phyloP scores from a whole-genome alignment of 2,329 filamentous ascomycete species.

The Ceratocystis eucalypticola region DNA sequence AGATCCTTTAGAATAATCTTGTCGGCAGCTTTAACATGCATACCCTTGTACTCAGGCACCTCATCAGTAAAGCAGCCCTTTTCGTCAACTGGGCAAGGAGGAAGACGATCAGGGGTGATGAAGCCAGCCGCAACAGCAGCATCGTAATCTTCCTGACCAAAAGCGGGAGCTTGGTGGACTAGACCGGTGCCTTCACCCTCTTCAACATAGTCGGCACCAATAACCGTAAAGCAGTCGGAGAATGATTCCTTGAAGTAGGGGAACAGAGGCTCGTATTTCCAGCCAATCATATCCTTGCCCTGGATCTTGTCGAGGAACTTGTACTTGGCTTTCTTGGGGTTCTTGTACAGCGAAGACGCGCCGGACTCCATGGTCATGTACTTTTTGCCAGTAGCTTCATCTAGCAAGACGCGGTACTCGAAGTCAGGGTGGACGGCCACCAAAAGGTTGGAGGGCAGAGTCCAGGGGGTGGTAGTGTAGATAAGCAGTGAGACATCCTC shows the following conservation, averaged over 20 bases:
- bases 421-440: conserved; percentile 63
- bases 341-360: conserved; percentile 58
- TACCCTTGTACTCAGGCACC: conserved; percentile 23
- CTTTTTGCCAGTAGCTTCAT: conserved; percentile 50
- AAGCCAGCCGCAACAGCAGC: conserved; percentile 51
- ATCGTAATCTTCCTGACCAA: conserved; percentile 66
- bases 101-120: conserved; percentile 46
- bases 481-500: conserved; percentile 43
- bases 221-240: conserved; percentile 53
- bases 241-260: conserved; percentile 59
- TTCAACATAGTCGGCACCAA: conserved; percentile 58
- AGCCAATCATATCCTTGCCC: conserved; percentile 55
- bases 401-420: conserved; percentile 62
- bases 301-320: conserved; percentile 53
- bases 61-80: conserved; percentile 24
- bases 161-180: conserved; percentile 61
- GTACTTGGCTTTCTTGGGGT: conserved; percentile 64
- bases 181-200: conserved; percentile 61
- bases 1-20: conserved; percentile 24
- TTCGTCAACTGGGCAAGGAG: conserved; percentile 59
- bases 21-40: conserved; percentile 24
- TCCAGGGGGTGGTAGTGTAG: conserved; percentile 65
- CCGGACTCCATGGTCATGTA: conserved; percentile 57
- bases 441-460: conserved; percentile 61
- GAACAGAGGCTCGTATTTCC: conserved; percentile 60